Evolutionary conservation across 139 green algal genomes (phyloP).

Genomic region (Chlamydomonas incerta): DNA sequence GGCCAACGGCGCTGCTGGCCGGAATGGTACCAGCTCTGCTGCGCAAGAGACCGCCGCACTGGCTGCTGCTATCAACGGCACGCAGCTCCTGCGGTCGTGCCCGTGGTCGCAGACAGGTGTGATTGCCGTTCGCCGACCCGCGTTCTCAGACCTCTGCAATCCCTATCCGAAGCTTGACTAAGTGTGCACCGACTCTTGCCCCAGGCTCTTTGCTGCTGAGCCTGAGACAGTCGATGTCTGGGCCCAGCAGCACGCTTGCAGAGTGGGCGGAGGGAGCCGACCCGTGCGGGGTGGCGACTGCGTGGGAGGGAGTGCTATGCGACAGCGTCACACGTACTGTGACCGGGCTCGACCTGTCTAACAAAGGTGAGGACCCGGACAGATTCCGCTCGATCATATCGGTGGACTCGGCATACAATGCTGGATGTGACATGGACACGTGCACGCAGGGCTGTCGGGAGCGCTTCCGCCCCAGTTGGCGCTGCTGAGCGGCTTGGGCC

Average conservation of each 20-base stretch:
- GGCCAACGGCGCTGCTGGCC: too few species aligned
- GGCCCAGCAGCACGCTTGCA: neutral
- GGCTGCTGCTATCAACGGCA: conserved; percentile 11
- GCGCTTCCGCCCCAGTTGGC: neutral
- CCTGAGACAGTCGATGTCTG: neutral
- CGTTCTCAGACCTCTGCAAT: too few species aligned
- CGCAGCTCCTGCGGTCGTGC: conserved; percentile 16
- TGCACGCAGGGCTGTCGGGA: neutral
- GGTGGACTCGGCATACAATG: too few species aligned
- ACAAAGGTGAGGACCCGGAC: too few species aligned
- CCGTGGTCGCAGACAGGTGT: conserved; percentile 5
- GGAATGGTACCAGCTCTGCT: neutral
- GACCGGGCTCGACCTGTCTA: neutral
- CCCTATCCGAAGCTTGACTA: too few species aligned
- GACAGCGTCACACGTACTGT: neutral
- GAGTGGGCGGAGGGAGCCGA: conserved; percentile 11
- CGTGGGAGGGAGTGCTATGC: neutral
- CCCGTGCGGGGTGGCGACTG: neutral
- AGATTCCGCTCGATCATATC: too few species aligned
- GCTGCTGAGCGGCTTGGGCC: neutral
- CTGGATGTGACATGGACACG: too few species aligned
- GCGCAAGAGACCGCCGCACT: neutral
- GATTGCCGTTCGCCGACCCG: too few species aligned
- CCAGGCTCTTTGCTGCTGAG: neutral
- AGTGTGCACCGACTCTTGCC: too few species aligned